These are phyloP conservation scores for Aspergillus sp. DNA, from an alignment of 2,329 filamentous ascomycete species.

Conservation along the genomic window DNA sequence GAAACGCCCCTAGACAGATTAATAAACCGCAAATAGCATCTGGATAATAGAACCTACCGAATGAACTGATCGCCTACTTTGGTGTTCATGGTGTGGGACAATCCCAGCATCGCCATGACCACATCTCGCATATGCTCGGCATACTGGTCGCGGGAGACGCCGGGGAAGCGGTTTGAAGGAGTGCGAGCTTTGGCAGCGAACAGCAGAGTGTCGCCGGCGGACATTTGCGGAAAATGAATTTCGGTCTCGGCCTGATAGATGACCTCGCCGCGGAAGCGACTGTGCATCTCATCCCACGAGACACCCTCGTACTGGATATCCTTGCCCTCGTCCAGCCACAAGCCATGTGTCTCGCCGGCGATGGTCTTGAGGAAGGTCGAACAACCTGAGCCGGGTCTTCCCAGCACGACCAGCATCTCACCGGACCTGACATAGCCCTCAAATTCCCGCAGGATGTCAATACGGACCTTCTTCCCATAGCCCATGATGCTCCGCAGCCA, in stretches of 20 bases:
- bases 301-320: constrained; percentile 69
- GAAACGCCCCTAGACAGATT: too few relatives aligned
- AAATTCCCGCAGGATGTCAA: constrained; percentile 54
- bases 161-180: constrained; percentile 30
- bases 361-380: constrained; percentile 79
- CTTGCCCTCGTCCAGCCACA: constrained; percentile 59
- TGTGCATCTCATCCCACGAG: constrained; percentile 63
- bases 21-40: too few relatives aligned
- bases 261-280: constrained; percentile 68
- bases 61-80: constrained; percentile 45
- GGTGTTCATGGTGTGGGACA: constrained; percentile 43
- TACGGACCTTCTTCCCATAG: constrained; percentile 29
- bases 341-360: constrained; percentile 71
- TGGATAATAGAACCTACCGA: too few relatives aligned
- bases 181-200: constrained; percentile 60
- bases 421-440: constrained; percentile 51
- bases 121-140: constrained; percentile 40
- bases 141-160: constrained; percentile 36
- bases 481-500: constrained; percentile 20
- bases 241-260: constrained; percentile 81
- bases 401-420: constrained; percentile 48
- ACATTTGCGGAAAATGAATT: constrained; percentile 68
- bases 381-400: constrained; percentile 49
- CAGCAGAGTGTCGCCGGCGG: constrained; percentile 65
- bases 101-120: constrained; percentile 45